Base-by-base conservation (phyloP, 2,329 filamentous ascomycete species). In the Fusarium continuum region DNA sequence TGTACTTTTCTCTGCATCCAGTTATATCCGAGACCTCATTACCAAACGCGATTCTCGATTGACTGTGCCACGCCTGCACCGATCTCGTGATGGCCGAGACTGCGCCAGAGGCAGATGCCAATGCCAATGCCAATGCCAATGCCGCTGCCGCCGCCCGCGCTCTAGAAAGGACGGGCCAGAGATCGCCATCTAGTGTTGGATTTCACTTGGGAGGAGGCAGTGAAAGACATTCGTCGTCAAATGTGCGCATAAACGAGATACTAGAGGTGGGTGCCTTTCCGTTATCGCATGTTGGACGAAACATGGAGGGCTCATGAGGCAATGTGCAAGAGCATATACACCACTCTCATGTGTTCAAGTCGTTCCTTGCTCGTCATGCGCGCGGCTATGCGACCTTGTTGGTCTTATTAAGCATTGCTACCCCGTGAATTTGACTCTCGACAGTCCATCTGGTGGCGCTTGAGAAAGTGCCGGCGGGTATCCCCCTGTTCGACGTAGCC, bases 201-300 rank as follows among this genome's bases (percentile, higher is more conserved):
- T 51, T 67, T 34, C 65, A 64, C 28, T 58, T 61, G 28, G 64
- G 69, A 26, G n/a, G n/a, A n/a, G 62, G 65, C 17, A 35, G 13
- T 23, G 11, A 20, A 23, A 35, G 45, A 32, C 65, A 72, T 25
- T 72, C 70, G 20, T 57, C 67, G 29, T 77, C 78, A 22, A 75
- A 72, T 56, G 77, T 78, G 51, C 79, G 79, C 47, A 75, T 83
- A 62, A 75, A 76, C 58, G 77, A 77, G 55, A 82, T 83, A 50
- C 75, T 83, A 53, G 77, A 83, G 76, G 80, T 82, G 71, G 68
- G 78, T 63, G 38, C 17, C 34, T 35, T 38, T 29, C 22, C 26
- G 20, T 43, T 26, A n/a, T 29, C 47, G 31, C 16, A n/a, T 8
- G 13, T 26, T 26, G 13, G 48, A 34, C 32, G 9, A 58, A 44